Conservation (phyloP, 164 flowering plant species). For the Magnolia changhungtana region DNA sequence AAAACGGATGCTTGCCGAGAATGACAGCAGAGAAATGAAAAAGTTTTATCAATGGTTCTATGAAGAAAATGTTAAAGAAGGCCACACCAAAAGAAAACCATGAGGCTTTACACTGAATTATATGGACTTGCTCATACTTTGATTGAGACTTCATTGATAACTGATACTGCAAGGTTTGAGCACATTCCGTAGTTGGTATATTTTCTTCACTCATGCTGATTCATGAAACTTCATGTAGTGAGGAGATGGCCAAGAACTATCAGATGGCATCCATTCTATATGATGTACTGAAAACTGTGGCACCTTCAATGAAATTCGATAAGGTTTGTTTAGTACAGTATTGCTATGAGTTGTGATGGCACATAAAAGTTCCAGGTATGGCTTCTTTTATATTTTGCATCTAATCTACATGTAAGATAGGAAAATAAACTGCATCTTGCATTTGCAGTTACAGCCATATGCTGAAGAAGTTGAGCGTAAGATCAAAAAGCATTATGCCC, state of each 20-base stretch:
- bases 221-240: conserved; percentile 38
- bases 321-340: conserved; percentile 44
- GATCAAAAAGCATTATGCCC: too few species aligned
- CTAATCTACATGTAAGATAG: background rate
- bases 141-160: background rate
- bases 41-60: conserved; percentile 67
- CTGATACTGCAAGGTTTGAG: background rate
- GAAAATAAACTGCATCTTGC: conserved; percentile 9
- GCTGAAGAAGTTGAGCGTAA: too few species aligned
- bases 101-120: conserved; percentile 37
- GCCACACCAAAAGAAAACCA: conserved; percentile 66
- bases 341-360: background rate
- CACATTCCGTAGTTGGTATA: background rate
- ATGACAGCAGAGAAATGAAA: conserved; percentile 75
- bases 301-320: conserved; percentile 49
- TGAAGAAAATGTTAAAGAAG: conserved; percentile 57
- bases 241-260: conserved; percentile 89
- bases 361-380: background rate
- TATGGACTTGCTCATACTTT: conserved; percentile 6
- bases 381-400: conserved; percentile 6
- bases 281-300: conserved; percentile 78
- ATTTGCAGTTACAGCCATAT: conserved; percentile 62
- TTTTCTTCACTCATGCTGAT: conserved; percentile 3
- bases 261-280: conserved; percentile 83
- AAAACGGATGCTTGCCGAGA: conserved; percentile 37